Evolutionary conservation across 805 yeast species (phyloP).

Genomic region (Suhomyces emberorum): DNA sequence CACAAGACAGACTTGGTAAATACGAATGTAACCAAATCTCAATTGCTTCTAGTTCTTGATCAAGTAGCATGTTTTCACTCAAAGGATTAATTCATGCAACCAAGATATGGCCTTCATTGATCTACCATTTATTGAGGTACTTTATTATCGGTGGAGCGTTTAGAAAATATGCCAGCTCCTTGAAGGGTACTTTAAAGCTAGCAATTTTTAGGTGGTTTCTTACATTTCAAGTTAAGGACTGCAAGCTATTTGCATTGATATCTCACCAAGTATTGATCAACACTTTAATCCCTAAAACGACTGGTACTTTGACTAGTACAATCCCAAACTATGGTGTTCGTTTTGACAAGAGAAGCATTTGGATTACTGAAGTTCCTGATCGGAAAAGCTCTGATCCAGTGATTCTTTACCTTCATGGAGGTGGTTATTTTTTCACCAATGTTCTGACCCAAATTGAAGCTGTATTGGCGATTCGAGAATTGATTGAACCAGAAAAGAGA

Average conservation of each 20-base stretch:
- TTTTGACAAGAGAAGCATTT: slow-evolving; percentile 27
- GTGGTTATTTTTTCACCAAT: slow-evolving; percentile 35
- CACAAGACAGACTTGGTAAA: too few relatives aligned
- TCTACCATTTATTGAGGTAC: too few relatives aligned
- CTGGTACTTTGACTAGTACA: background rate
- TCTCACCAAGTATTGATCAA: background rate
- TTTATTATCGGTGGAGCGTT: background rate
- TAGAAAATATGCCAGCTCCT: background rate
- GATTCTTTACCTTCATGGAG: slow-evolving; percentile 39
- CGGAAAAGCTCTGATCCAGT: slow-evolving; percentile 26
- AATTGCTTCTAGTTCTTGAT: too few relatives aligned
- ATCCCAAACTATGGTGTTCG: slow-evolving; percentile 30
- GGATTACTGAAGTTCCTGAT: slow-evolving; percentile 31
- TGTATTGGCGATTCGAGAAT: slow-evolving; percentile 24
- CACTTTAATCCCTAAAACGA: background rate
- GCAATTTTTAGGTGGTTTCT: background rate
- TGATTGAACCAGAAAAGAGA: slow-evolving; percentile 23
- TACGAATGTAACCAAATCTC: too few relatives aligned
- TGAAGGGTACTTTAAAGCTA: background rate
- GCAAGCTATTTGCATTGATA: background rate
- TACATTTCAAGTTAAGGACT: background rate
- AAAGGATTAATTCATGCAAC: too few relatives aligned
- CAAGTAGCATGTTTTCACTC: too few relatives aligned
- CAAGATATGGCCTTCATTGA: too few relatives aligned
- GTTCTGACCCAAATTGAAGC: slow-evolving; percentile 29